phyloP scores from a whole-genome alignment of 257 asterid genomes.

The Solanum medicagineum region DNA sequence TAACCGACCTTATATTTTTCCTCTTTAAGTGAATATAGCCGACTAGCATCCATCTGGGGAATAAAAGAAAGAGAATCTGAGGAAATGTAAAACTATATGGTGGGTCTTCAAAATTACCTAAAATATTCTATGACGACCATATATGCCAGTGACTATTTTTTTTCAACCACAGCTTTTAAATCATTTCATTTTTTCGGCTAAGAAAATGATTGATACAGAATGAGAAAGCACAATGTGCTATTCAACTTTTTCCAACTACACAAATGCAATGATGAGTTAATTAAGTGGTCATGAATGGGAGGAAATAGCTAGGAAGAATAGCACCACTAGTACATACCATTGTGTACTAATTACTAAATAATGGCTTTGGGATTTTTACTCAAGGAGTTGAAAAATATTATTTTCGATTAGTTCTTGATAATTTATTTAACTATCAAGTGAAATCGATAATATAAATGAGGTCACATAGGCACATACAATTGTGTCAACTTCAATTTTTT shows the following conservation, averaged over 20 bases:
- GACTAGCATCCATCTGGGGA: neutral
- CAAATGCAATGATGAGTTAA: neutral
- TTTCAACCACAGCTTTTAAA: neutral
- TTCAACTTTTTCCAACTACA: neutral
- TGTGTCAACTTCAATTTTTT: neutral
- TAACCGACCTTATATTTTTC: slow-evolving; percentile 14
- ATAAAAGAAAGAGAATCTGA: neutral
- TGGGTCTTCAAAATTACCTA: neutral
- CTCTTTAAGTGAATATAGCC: neutral
- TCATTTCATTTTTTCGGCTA: neutral
- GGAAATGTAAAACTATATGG: neutral
- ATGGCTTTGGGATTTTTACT: too few relatives aligned
- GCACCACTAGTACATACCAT: neutral
- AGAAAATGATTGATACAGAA: neutral
- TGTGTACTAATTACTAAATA: neutral
- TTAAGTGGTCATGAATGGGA: neutral
- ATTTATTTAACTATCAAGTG: fast-evolving
- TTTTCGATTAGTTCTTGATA: fast-evolving
- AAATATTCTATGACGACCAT: neutral
- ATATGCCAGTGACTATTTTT: neutral
- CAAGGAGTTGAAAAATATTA: neutral
- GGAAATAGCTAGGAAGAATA: neutral
- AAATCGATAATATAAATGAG: neutral
- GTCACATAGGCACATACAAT: neutral
- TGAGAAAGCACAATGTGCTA: neutral